Conservation (phyloP, 2,329 filamentous ascomycete species). For the Pseudocercospora cruenta region DNA sequence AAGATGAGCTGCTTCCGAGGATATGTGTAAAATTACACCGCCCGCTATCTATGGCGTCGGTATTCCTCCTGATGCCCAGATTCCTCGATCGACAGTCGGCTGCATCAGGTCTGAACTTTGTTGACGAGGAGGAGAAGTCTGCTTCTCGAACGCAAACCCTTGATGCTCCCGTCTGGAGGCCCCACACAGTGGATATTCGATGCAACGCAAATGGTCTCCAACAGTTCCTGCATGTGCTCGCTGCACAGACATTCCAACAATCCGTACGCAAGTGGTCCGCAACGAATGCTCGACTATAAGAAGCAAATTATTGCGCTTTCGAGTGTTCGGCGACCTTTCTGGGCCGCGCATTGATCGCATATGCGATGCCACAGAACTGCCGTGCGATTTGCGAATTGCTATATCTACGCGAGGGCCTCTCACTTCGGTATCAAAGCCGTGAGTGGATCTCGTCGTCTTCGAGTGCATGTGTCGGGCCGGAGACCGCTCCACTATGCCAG, state of each 20-base stretch:
- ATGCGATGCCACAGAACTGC: neutral
- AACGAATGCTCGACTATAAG: neutral
- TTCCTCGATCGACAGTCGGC: neutral
- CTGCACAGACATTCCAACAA: neutral
- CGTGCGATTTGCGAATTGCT: neutral
- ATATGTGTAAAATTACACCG: neutral
- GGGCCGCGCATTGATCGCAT: neutral
- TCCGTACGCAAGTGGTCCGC: neutral
- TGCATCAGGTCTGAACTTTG: neutral
- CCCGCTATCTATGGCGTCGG: neutral
- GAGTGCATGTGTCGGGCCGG: neutral
- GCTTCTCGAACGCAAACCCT: neutral
- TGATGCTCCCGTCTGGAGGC: neutral
- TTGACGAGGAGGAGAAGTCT: neutral
- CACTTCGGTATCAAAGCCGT: conserved; percentile 1
- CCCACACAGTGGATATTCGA: neutral
- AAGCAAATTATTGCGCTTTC: neutral
- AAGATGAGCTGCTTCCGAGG: neutral
- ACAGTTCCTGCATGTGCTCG: neutral
- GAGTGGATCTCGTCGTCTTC: neutral
- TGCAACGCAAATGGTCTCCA: neutral
- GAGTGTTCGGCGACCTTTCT: neutral
- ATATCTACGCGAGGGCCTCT: neutral
- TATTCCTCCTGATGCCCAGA: neutral
- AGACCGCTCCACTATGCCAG: neutral